Percentiles rank a stretch among this genome's conserved stretches.
phyloP scores from a whole-genome alignment of 2,329 filamentous ascomycete genomes.

The Rugonectria rugulosa region DNA sequence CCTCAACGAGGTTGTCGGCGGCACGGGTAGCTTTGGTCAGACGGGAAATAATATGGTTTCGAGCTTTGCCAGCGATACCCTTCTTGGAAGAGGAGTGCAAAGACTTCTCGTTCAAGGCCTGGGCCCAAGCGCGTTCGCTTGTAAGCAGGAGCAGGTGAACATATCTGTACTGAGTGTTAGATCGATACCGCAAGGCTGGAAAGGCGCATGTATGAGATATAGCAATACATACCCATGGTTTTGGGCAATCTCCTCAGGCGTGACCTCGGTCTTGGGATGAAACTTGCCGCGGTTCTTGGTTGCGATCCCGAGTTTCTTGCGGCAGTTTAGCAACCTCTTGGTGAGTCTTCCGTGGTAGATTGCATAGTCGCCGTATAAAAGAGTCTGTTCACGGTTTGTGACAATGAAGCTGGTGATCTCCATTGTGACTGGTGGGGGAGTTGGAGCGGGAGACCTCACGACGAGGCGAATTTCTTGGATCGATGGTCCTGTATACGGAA shows the following conservation, averaged over 20 bases:
- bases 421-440: conserved; percentile 60
- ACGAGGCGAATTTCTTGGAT: not conserved
- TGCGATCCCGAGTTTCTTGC: conserved; percentile 84
- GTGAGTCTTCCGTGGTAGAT: conserved; percentile 83
- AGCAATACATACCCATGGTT: conserved; percentile 73
- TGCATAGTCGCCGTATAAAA: conserved; percentile 88
- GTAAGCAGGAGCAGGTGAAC: conserved; percentile 82
- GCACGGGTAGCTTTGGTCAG: conserved; percentile 79
- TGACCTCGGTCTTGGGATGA: conserved; percentile 72
- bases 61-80: conserved; percentile 78
- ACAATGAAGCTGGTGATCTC: conserved; percentile 89
- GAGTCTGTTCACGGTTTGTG: conserved; percentile 79
- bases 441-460: not conserved
- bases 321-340: conserved; percentile 81
- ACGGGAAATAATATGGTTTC: conserved; percentile 88
- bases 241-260: conserved; percentile 75
- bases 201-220: not conserved
- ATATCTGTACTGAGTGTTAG: conserved; percentile 60
- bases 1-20: conserved; percentile 71
- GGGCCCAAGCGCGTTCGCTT: conserved; percentile 91
- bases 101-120: conserved; percentile 94
- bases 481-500: not conserved
- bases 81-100: conserved; percentile 80
- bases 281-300: conserved; percentile 91
- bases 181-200: not conserved